These are phyloP conservation scores for Monilinia laxa DNA, from an alignment of 2,329 filamentous ascomycete species.

Conservation along the genomic window DNA sequence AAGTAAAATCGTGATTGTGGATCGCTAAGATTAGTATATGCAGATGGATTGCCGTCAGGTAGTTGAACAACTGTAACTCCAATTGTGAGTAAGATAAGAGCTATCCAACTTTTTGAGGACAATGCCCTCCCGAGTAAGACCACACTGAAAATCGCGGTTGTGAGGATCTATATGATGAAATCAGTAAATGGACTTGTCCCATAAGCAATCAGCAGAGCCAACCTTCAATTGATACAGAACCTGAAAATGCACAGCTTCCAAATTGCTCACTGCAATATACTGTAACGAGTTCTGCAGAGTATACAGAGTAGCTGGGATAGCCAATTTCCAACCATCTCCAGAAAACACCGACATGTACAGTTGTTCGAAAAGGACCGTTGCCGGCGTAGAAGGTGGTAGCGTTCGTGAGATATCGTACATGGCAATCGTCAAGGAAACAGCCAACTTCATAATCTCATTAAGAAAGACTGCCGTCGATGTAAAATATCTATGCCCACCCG, in stretches of 20 bases:
- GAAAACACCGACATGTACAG: conserved; percentile 81
- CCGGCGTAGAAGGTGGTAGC: conserved; percentile 74
- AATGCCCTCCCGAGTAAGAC: conserved; percentile 70
- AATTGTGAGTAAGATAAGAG: conserved; percentile 73
- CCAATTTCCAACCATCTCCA: conserved; percentile 91
- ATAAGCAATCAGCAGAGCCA: conserved; percentile 26
- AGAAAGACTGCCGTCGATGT: conserved; percentile 92
- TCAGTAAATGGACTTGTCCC: conserved; percentile 24
- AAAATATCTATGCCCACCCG: conserved; percentile 82
- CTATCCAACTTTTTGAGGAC: conserved; percentile 72
- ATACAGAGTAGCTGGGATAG: conserved; percentile 83
- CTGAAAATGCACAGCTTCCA: conserved; percentile 91
- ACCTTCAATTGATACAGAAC: conserved; percentile 89
- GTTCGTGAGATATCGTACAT: conserved; percentile 82
- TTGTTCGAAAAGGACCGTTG: conserved; percentile 75
- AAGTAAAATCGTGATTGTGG: conserved; percentile 61
- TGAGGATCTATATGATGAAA: conserved; percentile 61
- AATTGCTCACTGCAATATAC: conserved; percentile 85
- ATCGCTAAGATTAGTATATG: conserved; percentile 61
- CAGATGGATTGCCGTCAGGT: conserved; percentile 58
- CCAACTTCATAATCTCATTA: conserved; percentile 88
- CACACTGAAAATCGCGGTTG: conserved; percentile 84
- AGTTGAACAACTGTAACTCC: conserved; percentile 86
- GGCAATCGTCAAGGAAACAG: conserved; percentile 80
- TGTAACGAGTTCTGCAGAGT: conserved; percentile 92